Evolutionary conservation across 306 rosid genomes (phyloP).

Genomic region (Fragaria ananassa): DNA sequence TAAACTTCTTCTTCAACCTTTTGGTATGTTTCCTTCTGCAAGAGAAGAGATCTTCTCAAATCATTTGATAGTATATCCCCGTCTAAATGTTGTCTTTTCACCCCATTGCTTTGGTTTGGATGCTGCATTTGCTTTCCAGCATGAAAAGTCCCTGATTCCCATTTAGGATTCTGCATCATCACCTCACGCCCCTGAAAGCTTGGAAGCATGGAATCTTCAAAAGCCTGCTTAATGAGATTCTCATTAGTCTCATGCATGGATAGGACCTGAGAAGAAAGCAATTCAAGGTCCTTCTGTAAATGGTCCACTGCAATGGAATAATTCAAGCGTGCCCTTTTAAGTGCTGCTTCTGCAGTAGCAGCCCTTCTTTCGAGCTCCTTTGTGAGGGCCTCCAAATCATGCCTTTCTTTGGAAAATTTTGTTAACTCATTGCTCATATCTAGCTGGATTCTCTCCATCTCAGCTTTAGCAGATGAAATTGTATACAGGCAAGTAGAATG

Average conservation of each 20-base stretch:
- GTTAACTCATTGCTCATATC: constrained; percentile 69
- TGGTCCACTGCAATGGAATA: constrained; percentile 94
- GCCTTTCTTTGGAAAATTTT: constrained; percentile 70
- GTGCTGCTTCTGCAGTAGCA: constrained; percentile 76
- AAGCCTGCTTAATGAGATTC: constrained; percentile 78
- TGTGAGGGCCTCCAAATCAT: constrained; percentile 55
- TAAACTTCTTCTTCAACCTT: constrained; percentile 87
- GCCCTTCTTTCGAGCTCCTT: constrained; percentile 89
- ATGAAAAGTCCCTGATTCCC: constrained; percentile 42
- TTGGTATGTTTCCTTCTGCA: constrained; percentile 73
- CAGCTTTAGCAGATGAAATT: constrained; percentile 77
- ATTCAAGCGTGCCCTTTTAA: constrained; percentile 92
- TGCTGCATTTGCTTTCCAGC: constrained; percentile 38
- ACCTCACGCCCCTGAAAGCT: constrained; percentile 41
- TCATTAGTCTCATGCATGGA: constrained; percentile 92
- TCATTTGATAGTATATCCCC: constrained; percentile 57
- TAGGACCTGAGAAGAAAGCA: constrained; percentile 80
- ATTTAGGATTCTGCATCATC: constrained; percentile 34
- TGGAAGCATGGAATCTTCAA: constrained; percentile 63
- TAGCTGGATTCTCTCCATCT: constrained; percentile 73
- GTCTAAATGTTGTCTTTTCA: constrained; percentile 50
- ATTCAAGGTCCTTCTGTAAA: constrained; percentile 93
- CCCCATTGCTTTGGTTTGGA: constrained; percentile 45
- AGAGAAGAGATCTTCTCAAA: constrained; percentile 65
- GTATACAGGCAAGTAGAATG: constrained; percentile 85